Conservation (phyloP, 2,329 filamentous ascomycete species). For the Beauveria australis region DNA sequence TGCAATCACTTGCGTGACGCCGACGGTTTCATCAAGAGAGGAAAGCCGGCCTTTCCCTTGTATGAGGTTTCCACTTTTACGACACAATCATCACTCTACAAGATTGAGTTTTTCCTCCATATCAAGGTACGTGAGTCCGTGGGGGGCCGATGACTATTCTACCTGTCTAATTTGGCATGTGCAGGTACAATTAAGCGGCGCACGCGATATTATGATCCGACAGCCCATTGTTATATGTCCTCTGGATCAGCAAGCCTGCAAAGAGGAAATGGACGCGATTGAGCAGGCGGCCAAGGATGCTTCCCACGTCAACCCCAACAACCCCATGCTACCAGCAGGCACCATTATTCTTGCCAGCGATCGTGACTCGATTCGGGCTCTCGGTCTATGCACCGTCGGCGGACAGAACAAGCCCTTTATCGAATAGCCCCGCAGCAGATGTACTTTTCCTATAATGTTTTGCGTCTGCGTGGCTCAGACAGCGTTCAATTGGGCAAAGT, state of each 20-base stretch:
- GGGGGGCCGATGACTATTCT: not conserved
- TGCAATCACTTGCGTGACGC: conserved; percentile 78
- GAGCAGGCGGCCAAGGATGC: conserved; percentile 93
- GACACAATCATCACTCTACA: conserved; percentile 88
- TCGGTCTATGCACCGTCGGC: conserved; percentile 55
- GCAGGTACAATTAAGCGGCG: conserved; percentile 79
- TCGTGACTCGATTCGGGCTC: conserved; percentile 50
- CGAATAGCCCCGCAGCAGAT: conserved; percentile 33
- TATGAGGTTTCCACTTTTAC: conserved; percentile 89
- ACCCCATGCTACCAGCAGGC: conserved; percentile 83
- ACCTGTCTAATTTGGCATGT: conserved; percentile 12
- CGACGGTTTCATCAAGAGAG: conserved; percentile 79
- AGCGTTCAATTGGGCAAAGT: not conserved
- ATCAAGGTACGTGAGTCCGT: conserved; percentile 61
- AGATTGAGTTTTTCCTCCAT: conserved; percentile 93
- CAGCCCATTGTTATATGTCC: conserved; percentile 96
- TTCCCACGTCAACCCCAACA: conserved; percentile 75
- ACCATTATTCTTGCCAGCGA: conserved; percentile 76
- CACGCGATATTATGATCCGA: conserved; percentile 78
- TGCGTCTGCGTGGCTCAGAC: not conserved
- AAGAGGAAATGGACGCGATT: conserved; percentile 97
- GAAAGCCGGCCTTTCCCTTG: conserved; percentile 79
- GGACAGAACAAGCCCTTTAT: conserved; percentile 59
- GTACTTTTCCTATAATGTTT: not conserved
- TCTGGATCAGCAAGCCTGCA: conserved; percentile 89